These are phyloP conservation scores for Decorospora gaudefroyi DNA, from an alignment of 2,329 filamentous ascomycete species.

Conservation along the genomic window DNA sequence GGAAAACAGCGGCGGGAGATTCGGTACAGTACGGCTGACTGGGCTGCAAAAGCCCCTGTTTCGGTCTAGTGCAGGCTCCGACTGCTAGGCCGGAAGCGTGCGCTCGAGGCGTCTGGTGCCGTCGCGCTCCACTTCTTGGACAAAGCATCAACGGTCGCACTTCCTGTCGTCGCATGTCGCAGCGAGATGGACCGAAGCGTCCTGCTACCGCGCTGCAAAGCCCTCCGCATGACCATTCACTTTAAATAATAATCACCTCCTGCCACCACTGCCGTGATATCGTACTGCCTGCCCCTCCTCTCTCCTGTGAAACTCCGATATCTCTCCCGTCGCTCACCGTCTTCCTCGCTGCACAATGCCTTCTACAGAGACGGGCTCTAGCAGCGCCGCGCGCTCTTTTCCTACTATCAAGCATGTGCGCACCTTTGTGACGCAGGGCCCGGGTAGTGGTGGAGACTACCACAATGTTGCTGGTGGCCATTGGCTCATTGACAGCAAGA, in stretches of 20 bases:
- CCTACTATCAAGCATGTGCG: constrained; percentile 76
- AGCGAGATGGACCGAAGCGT: constrained; percentile 42
- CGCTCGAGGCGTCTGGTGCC: constrained; percentile 15
- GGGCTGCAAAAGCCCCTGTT: constrained; percentile 8
- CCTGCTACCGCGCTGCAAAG: constrained; percentile 11
- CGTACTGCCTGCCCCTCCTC: constrained; percentile 27
- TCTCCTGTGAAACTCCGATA: constrained; percentile 9
- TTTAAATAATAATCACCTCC: constrained; percentile 29
- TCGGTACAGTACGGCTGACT: constrained; percentile 9
- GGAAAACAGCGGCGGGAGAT: constrained; percentile 9
- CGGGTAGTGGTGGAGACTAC: constrained; percentile 66
- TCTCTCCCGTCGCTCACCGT: constrained; percentile 5
- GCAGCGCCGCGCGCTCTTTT: constrained; percentile 58
- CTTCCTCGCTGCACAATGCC: constrained; percentile 31
- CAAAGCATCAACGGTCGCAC: constrained; percentile 14
- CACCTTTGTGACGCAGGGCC: constrained; percentile 72
- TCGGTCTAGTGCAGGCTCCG: constrained; percentile 6
- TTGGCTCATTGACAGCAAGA: constrained; percentile 90
- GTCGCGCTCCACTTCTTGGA: constrained; percentile 27
- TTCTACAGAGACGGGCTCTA: constrained; percentile 26
- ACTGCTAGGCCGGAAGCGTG: constrained; percentile 9
- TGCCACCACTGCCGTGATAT: no score
- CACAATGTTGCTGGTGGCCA: constrained; percentile 78
- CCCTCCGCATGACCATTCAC: constrained; percentile 19
- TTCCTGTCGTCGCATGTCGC: constrained; percentile 30